Evolutionary conservation across 257 asterid genomes (phyloP).

Genomic region (Fraxinus quadrangulata): DNA sequence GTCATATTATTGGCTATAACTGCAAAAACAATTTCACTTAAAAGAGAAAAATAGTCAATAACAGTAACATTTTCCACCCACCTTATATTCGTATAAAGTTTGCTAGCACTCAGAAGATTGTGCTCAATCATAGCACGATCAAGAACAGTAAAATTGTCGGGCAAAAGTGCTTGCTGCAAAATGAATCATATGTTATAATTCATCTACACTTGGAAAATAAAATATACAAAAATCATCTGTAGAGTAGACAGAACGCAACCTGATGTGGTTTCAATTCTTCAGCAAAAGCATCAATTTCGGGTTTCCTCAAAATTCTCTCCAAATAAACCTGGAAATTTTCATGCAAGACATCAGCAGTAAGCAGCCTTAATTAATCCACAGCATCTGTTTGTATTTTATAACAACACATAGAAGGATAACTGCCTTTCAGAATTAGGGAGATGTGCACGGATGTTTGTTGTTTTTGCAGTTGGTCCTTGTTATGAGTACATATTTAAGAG

Average conservation of each 20-base stretch:
- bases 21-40: background rate
- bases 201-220: slow-evolving; percentile 21
- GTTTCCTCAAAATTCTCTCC: slow-evolving; percentile 94
- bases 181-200: slow-evolving; percentile 19
- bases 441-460: background rate
- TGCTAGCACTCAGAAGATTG: slow-evolving; percentile 96
- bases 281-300: slow-evolving; percentile 96
- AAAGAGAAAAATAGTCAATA: slow-evolving; percentile 16
- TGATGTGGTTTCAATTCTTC: slow-evolving; percentile 98
- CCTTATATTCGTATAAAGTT: slow-evolving; percentile 96
- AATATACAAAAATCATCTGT: slow-evolving; percentile 9
- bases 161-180: slow-evolving; percentile 84
- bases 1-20: slow-evolving; percentile 17
- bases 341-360: slow-evolving; percentile 23
- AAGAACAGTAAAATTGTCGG: slow-evolving; percentile 92
- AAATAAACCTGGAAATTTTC: slow-evolving; percentile 72
- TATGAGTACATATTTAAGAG: slow-evolving; percentile 18
- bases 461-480: slow-evolving; percentile 11
- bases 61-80: slow-evolving; percentile 26
- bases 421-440: slow-evolving; percentile 2
- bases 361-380: slow-evolving; percentile 13
- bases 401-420: slow-evolving; percentile 1
- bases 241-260: slow-evolving; percentile 42
- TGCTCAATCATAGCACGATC: slow-evolving; percentile 99
- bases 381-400: background rate